Base-by-base conservation (phyloP, 2,329 filamentous ascomycete genomes). In the Rhinocladiella similis region DNA sequence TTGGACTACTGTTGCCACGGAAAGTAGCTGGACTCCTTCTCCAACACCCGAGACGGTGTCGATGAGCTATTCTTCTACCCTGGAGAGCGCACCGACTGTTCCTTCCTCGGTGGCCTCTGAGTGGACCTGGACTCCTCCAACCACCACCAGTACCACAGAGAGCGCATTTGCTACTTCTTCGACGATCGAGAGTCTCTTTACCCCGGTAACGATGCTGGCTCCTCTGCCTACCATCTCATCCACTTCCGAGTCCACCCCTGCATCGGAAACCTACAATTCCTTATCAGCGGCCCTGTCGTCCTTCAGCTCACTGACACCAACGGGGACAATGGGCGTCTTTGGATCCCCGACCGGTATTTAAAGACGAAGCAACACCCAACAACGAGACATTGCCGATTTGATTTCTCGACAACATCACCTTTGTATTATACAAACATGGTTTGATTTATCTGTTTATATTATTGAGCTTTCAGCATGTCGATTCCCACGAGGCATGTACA, bases 1-100 rank as follows among this genome's bases (percentile, higher is more conserved):
- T 47, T 50, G 43, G 33, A 52, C 53, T 42, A 47, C 49, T 22
- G 20, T 50, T 5, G 56, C 27, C 59, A 13, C 46, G 53, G 5
- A 53, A 12, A 16, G 14, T 13, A 41, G 4, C 14, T 41, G 13
- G 38, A 41, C 38, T 18, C 14, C 38, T 19, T 41, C 14, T 9
- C 5, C 38, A 7, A 41, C 38, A 12, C 16, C 38, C 12, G 38
- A 41, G 18, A 41, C 38, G 29, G 10, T 12, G 29, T 19, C 38
- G 5, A 18, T 42, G 10, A 16, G n/a, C 48, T 42, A 20, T 35
- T 5, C 16, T 29, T 14, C 48, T 20, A 39, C 35, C 12, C 2
- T 35, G 13, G 43, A 29, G n/a, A 46, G 20, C 20, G n/a, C 43
- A 27, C 25, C 20, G 43, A 46, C 43, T 18, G 10, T 14, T 16